phyloP scores from a whole-genome alignment of 108 stramenopile genomes.

The Cyclotella distinguenda region DNA sequence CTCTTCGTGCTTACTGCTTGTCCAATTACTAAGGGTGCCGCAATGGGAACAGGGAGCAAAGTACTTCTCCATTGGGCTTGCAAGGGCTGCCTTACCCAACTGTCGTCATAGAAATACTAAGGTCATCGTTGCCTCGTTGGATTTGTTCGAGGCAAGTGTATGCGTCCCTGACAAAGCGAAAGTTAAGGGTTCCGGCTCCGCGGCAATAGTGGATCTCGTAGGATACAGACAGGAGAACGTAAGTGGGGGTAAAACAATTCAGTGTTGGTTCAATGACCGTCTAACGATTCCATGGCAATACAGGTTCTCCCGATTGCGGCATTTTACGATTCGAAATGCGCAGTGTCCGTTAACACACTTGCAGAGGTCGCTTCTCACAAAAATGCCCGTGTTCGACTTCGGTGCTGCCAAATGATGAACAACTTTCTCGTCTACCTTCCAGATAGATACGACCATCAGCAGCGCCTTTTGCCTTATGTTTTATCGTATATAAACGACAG shows the following conservation, averaged over 20 bases:
- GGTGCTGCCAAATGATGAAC: conserved; percentile 51
- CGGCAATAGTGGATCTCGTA: conserved; percentile 73
- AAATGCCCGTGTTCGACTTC: conserved; percentile 52
- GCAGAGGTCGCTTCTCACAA: conserved; percentile 53
- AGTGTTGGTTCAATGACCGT: neutral
- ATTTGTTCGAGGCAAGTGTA: conserved; percentile 49
- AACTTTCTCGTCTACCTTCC: conserved; percentile 67
- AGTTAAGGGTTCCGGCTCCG: conserved; percentile 73
- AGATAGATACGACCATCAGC: conserved; percentile 77
- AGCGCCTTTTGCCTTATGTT: conserved; percentile 76
- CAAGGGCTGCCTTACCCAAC: conserved; percentile 43
- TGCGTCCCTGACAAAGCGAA: conserved; percentile 52
- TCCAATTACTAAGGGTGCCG: conserved; percentile 38
- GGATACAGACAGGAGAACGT: conserved; percentile 77
- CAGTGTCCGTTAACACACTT: conserved; percentile 56
- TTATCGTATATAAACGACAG: conserved; percentile 64
- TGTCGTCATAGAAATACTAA: conserved; percentile 52
- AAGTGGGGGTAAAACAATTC: neutral
- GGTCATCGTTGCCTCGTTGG: conserved; percentile 50
- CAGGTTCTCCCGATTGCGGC: conserved; percentile 72
- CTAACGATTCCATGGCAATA: neutral
- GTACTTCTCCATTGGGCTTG: conserved; percentile 53
- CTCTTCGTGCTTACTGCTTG: conserved; percentile 23
- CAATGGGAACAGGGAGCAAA: conserved; percentile 49
- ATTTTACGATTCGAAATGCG: conserved; percentile 59